Conservation (phyloP, 768 basidiomycete species). For the Leccinum rimulosum region DNA sequence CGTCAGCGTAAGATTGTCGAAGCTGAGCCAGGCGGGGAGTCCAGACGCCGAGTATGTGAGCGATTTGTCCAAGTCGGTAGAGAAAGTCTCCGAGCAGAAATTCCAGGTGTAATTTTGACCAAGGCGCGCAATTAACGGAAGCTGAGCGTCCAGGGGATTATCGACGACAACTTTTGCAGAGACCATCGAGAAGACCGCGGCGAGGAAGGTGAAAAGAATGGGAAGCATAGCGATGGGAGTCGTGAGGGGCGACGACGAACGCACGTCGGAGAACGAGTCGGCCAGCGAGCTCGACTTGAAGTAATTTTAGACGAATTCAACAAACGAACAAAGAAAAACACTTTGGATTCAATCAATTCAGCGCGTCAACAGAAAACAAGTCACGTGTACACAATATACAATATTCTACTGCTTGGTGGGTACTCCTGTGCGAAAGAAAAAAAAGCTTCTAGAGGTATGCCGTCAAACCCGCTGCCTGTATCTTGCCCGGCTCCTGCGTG, state of each 20-base stretch:
- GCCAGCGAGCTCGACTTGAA: slow-evolving; percentile 53
- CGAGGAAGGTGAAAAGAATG: slow-evolving; percentile 54
- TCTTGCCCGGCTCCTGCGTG: slow-evolving; percentile 69
- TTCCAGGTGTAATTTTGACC: slow-evolving; percentile 66
- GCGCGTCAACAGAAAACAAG: slow-evolving; percentile 15
- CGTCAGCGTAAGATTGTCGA: slow-evolving; percentile 56
- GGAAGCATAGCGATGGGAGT: slow-evolving; percentile 60
- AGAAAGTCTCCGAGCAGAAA: slow-evolving; percentile 65
- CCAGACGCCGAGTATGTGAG: slow-evolving; percentile 51
- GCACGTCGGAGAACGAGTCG: slow-evolving; percentile 45
- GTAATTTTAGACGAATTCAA: slow-evolving; percentile 10
- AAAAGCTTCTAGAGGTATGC: slow-evolving; percentile 44
- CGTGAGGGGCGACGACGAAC: slow-evolving; percentile 42
- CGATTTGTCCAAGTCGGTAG: slow-evolving; percentile 40
- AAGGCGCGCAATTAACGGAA: slow-evolving; percentile 74
- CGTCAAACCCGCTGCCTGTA: slow-evolving; percentile 75
- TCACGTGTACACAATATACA: slow-evolving; percentile 27
- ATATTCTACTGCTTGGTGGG: slow-evolving; percentile 1
- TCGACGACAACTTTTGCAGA: slow-evolving; percentile 50
- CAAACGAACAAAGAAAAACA: slow-evolving; percentile 12
- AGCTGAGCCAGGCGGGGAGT: slow-evolving; percentile 76
- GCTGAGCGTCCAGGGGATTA: slow-evolving; percentile 67
- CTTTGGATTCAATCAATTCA: background rate
- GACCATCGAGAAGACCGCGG: slow-evolving; percentile 27
- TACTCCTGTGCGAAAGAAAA: background rate